These are phyloP conservation scores for Sisymbrium altissimum DNA, from an alignment of 345 rosid species.

Conservation along the genomic window DNA sequence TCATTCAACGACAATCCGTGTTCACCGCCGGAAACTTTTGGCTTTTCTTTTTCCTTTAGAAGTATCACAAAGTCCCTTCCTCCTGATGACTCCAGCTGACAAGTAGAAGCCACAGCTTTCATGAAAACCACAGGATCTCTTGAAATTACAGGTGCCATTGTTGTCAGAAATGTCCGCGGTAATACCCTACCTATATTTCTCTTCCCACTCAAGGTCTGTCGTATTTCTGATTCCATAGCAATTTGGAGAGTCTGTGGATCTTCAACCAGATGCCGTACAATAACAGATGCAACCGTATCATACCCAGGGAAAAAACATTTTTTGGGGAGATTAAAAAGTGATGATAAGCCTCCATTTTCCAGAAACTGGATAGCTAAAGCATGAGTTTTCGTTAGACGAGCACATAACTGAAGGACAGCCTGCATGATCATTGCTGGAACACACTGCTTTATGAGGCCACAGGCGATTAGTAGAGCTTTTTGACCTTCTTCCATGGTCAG, in stretches of 20 bases:
- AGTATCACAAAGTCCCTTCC: conserved; percentile 74
- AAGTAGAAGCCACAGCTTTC: conserved; percentile 76
- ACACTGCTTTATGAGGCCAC: conserved; percentile 74
- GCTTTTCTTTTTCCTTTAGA: conserved; percentile 75
- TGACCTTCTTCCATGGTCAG: conserved; percentile 71
- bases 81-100: conserved; percentile 88
- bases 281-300: conserved; percentile 84
- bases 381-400: conserved; percentile 85
- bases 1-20: conserved; percentile 56
- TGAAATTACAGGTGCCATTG: conserved; percentile 87
- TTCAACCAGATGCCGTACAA: conserved; percentile 87
- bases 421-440: conserved; percentile 92
- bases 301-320: conserved; percentile 87
- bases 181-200: conserved; percentile 69
- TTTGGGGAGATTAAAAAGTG: conserved; percentile 79
- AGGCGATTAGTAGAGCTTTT: conserved; percentile 58
- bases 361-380: conserved; percentile 76
- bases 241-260: conserved; percentile 96
- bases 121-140: conserved; percentile 88
- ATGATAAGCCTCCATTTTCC: conserved; percentile 73
- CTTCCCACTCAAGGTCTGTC: conserved; percentile 70
- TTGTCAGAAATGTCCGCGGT: conserved; percentile 66
- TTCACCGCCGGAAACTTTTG: conserved; percentile 57
- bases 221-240: conserved; percentile 95
- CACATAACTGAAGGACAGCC: conserved; percentile 94